Percentiles rank a stretch among this genome's conserved stretches.
Conservation (phyloP, 2,329 filamentous ascomycete genomes). For the Ceratocystis destructans region DNA sequence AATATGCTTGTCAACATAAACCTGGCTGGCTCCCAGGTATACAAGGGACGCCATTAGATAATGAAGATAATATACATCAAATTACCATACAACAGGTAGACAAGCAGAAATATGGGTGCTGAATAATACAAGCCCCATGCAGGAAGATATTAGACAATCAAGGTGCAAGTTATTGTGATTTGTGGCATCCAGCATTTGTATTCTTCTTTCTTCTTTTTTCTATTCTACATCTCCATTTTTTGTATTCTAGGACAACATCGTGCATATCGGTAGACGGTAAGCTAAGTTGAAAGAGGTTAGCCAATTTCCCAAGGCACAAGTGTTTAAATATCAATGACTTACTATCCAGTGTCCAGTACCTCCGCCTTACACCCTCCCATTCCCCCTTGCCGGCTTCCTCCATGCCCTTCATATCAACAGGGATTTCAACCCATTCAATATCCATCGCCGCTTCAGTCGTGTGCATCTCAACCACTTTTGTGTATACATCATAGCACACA, state of each 20-base stretch:
- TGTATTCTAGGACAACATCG: slow-evolving; percentile 47
- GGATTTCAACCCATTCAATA: slow-evolving; percentile 68
- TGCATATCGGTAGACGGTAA: slow-evolving; percentile 62
- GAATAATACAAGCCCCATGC: not conserved
- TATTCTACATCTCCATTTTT: not conserved
- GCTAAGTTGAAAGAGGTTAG: slow-evolving; percentile 30
- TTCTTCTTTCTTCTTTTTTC: not conserved
- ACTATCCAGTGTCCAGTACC: slow-evolving; percentile 79
- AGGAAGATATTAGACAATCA: not conserved
- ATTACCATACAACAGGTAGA: not conserved
- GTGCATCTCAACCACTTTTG: slow-evolving; percentile 82
- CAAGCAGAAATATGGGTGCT: not conserved
- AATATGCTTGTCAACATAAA: slow-evolving; percentile 3
- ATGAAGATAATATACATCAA: not conserved
- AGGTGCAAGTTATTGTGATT: slow-evolving; percentile 15
- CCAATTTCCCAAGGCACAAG: slow-evolving; percentile 20
- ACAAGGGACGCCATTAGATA: not conserved
- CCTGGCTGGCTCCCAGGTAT: not conserved
- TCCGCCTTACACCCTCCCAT: slow-evolving; percentile 77
- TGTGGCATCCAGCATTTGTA: slow-evolving; percentile 3
- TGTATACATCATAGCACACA: slow-evolving; percentile 94
- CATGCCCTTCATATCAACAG: slow-evolving; percentile 53
- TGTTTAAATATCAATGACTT: slow-evolving; percentile 25
- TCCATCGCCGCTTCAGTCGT: slow-evolving; percentile 79
- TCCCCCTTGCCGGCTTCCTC: slow-evolving; percentile 55